Evolutionary conservation across 305 asterid species (phyloP).

Genomic region (Fraxinus albicans): DNA sequence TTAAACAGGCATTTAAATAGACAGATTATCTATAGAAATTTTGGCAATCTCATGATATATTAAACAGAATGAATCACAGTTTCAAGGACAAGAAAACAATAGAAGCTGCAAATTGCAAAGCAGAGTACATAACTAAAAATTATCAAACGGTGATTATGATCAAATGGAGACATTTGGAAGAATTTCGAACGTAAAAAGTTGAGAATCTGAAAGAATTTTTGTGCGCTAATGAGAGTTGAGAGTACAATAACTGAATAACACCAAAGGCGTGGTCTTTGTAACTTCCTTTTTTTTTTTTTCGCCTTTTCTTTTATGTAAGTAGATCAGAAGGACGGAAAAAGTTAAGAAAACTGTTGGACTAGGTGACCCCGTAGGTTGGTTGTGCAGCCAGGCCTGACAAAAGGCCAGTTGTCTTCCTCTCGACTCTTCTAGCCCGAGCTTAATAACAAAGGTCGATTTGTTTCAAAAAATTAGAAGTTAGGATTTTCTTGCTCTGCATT

Average conservation of each 20-base stretch:
- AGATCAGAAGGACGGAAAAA: not conserved
- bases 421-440: not conserved
- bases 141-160: not conserved
- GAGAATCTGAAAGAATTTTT: not conserved
- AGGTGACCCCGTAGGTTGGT: not conserved
- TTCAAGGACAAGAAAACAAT: not conserved
- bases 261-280: not conserved
- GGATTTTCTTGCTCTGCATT: not conserved
- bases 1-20: not conserved
- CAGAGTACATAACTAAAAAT: not conserved
- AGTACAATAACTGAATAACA: not conserved
- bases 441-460: not conserved
- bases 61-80: not conserved
- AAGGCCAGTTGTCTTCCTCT: not conserved
- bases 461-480: not conserved
- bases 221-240: not conserved
- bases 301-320: not conserved
- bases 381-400: not conserved
- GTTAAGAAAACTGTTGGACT: not conserved
- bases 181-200: not conserved
- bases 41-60: not conserved
- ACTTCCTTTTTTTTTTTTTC: not conserved
- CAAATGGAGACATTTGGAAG: not conserved
- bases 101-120: not conserved
- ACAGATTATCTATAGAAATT: not conserved